Evolutionary conservation across 2,329 filamentous ascomycete species (phyloP), one percentile per base, ranked within the genome.

Genomic region (Monilinia polystroma): DNA sequence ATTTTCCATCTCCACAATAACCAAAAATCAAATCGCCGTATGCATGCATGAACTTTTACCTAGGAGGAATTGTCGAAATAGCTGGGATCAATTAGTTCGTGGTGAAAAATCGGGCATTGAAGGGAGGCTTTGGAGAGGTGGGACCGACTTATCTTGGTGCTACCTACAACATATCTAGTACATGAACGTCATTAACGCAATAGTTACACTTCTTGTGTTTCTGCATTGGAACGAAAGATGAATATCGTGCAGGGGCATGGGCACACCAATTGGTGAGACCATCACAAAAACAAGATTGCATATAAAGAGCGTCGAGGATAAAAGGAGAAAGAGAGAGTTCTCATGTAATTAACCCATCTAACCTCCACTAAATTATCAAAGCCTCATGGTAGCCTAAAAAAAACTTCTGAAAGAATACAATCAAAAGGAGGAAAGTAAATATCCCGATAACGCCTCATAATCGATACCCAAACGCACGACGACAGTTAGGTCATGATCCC

Each of bases 341-440:
- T 60, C 45, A 51, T 51, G 14, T 12, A 51, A 26, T 38, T 51
- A 51, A 51, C 29, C 20, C 29, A 60, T 51, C 58, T 60, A 51
- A 38, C n/a, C n/a, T 10, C 11, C 1, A 60, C 14, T 26, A 26
- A 29, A 26, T 23, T 38, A 51, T 26, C 29, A 51, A 41, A 51
- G 45, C 14, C 32, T 38, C 38, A 38, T 51, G 45, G 38, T 51
- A 38, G 38, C 54, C 16, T 29, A 16, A 18, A 5, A 45, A 23
- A 23, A 5, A 45, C 14, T 23, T 41, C 32, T 18, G 32, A 57
- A 51, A 20, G 45, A 26, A 60, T 49, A 49, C 29, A 51, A 26
- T 4, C 20, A 62, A 38, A 11, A 18, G 23, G 38, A 38, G 20
- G 83, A 78, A 8, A 83, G 74, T 38, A 18, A 23, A 35, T 20